phyloP scores from a whole-genome alignment of 164 flowering plant species.

The Nymphaea thermarum region DNA sequence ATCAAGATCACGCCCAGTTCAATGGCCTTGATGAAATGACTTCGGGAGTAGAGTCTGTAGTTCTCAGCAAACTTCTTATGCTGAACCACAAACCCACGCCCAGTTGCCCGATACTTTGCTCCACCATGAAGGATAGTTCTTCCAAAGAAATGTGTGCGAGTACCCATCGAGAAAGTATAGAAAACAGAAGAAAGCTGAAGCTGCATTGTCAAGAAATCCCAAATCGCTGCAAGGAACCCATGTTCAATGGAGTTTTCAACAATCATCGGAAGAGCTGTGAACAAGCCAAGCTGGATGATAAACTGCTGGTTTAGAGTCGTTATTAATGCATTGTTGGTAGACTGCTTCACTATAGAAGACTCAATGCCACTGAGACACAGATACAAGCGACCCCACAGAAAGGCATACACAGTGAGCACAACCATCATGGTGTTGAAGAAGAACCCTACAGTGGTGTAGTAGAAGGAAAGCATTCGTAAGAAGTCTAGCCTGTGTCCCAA shows the following conservation, averaged over 20 bases:
- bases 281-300: constrained; percentile 73
- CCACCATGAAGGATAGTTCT: constrained; percentile 97
- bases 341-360: constrained; percentile 13
- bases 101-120: constrained; percentile 95
- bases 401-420: constrained; percentile 62
- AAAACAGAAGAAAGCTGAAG: constrained; percentile 74
- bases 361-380: constrained; percentile 88
- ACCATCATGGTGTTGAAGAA: constrained; percentile 74
- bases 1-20: constrained; percentile 74
- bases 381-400: constrained; percentile 90
- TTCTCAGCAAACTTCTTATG: constrained; percentile 91
- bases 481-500: constrained; percentile 91
- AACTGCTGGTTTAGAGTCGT: constrained; percentile 81
- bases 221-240: constrained; percentile 73
- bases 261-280: constrained; percentile 95
- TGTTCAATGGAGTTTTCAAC: constrained; percentile 80
- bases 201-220: constrained; percentile 93
- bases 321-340: constrained; percentile 49
- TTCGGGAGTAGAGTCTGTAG: constrained; percentile 81
- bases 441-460: constrained; percentile 75
- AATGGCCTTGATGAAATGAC: constrained; percentile 88
- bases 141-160: constrained; percentile 81
- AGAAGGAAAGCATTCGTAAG: constrained; percentile 89
- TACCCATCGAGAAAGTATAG: constrained; percentile 89
- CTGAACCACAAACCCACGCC: constrained; percentile 91